Evolutionary conservation across 805 yeast species (phyloP).

Genomic region (Cyberlindnera meyerae): DNA sequence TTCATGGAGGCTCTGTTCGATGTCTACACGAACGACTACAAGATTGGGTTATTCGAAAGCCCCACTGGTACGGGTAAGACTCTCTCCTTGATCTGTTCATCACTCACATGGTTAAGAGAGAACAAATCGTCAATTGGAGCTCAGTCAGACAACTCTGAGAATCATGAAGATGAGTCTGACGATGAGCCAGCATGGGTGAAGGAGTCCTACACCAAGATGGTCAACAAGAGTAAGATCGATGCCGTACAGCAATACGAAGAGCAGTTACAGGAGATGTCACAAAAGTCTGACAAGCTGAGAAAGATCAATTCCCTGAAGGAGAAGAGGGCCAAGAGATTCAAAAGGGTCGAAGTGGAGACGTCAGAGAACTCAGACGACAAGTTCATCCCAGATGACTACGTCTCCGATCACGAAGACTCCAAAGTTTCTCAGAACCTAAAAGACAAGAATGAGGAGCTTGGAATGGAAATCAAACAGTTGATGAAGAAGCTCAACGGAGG

Average conservation of each 20-base stretch:
- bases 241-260: constrained; percentile 32
- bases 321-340: constrained; percentile 16
- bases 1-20: constrained; percentile 75
- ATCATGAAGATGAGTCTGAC: constrained; percentile 39
- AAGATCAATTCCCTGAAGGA: constrained; percentile 5
- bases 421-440: constrained; percentile 8
- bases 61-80: constrained; percentile 98
- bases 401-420: constrained; percentile 26
- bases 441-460: constrained; percentile 31
- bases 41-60: constrained; percentile 80
- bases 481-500: constrained; percentile 37
- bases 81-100: constrained; percentile 75
- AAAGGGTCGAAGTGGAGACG: constrained; percentile 22
- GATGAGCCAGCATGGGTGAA: constrained; percentile 72
- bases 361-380: constrained; percentile 33
- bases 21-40: constrained; percentile 48
- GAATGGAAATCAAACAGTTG: constrained; percentile 44
- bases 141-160: background rate
- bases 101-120: constrained; percentile 76
- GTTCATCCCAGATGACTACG: constrained; percentile 35
- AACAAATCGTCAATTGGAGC: too few relatives aligned
- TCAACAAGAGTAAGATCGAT: constrained; percentile 22
- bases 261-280: constrained; percentile 28
- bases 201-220: constrained; percentile 31
- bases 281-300: constrained; percentile 14